Conservation (phyloP, 2,329 filamentous ascomycete species). For the Cryphonectria carpinicola region DNA sequence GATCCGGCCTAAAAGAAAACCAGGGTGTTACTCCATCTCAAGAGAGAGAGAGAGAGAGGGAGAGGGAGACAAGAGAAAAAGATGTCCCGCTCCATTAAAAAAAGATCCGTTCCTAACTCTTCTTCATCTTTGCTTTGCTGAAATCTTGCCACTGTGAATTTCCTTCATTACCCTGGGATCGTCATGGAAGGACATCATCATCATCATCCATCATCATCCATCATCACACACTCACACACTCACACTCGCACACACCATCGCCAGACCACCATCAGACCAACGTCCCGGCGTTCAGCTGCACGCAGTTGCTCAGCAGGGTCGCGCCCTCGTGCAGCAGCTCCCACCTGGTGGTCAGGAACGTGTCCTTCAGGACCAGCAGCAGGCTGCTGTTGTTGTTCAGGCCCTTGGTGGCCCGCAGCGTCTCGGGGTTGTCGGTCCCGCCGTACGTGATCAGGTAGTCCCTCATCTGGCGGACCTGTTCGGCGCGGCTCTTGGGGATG, state of each 20-base stretch:
- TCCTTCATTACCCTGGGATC: too few species aligned
- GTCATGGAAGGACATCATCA: too few species aligned
- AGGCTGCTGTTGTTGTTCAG: slow-evolving; percentile 84
- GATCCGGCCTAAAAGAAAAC: neutral
- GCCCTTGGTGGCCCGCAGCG: slow-evolving; percentile 72
- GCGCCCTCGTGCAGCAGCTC: slow-evolving; percentile 89
- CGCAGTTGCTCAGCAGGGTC: slow-evolving; percentile 78
- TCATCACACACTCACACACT: neutral
- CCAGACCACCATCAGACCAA: slow-evolving; percentile 42
- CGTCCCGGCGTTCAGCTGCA: slow-evolving; percentile 56
- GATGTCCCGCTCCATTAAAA: neutral
- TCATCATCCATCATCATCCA: too few species aligned
- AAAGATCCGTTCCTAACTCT: neutral
- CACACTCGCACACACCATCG: neutral
- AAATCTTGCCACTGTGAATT: neutral
- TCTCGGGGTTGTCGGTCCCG: slow-evolving; percentile 73
- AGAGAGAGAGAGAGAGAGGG: neutral
- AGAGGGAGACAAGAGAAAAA: neutral
- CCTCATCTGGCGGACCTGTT: slow-evolving; percentile 78
- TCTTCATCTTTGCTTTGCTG: neutral
- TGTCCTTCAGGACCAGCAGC: slow-evolving; percentile 78
- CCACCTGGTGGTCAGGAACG: slow-evolving; percentile 84
- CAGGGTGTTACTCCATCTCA: neutral
- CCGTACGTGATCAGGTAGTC: slow-evolving; percentile 75
- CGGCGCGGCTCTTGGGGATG: slow-evolving; percentile 61